Evolutionary conservation across 2,329 filamentous ascomycete species (phyloP).

Genomic region (Macrophomina tecta): DNA sequence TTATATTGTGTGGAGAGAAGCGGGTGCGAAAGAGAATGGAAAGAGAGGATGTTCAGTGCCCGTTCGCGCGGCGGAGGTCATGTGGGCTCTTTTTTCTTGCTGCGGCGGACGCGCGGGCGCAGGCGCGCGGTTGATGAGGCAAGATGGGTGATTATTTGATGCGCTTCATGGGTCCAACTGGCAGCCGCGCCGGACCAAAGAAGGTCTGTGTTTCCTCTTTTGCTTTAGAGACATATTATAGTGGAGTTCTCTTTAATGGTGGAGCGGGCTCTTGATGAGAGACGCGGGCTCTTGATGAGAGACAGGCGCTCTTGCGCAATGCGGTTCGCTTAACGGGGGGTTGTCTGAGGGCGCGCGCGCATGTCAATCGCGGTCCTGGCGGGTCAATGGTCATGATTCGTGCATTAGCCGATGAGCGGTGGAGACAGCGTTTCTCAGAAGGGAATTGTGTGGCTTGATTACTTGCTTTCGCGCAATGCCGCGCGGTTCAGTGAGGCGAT

Average conservation of each 20-base stretch:
- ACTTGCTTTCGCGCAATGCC: background rate
- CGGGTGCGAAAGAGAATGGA: background rate
- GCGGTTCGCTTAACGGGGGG: background rate
- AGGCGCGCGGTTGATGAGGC: background rate
- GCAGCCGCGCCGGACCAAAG: no score
- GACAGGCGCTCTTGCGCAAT: background rate
- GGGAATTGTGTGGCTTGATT: background rate
- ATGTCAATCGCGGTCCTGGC: background rate
- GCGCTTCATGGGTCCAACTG: background rate
- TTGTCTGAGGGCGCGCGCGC: background rate
- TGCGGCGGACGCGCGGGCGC: no score
- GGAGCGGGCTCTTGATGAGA: no score
- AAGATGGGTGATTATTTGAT: background rate
- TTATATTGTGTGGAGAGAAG: background rate
- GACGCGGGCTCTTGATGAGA: no score
- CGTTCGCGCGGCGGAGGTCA: no score
- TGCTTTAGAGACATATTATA: background rate
- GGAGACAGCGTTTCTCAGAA: background rate
- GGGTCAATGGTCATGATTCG: background rate
- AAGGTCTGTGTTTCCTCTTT: no score
- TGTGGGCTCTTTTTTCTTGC: no score
- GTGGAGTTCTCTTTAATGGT: background rate
- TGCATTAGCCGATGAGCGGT: background rate
- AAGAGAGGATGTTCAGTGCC: background rate
- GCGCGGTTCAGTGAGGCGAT: background rate